phyloP scores from a whole-genome alignment of 2,329 filamentous ascomycete species.

The Lasiodiplodia hormozganensis region DNA sequence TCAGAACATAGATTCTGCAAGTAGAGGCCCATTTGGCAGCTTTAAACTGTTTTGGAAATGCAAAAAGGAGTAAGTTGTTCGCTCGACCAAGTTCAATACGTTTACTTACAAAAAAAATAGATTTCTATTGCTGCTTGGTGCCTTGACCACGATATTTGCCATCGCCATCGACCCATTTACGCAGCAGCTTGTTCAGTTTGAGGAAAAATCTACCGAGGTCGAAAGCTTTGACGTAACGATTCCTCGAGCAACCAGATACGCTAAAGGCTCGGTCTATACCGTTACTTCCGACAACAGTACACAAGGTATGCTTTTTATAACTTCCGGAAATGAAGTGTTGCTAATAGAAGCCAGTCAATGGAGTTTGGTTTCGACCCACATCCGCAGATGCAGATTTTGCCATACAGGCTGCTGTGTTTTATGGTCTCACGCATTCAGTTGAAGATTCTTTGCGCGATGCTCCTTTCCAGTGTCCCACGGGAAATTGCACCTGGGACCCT shows the following conservation, averaged over 20 bases:
- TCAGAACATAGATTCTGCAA: not conserved
- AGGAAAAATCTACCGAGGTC: not conserved
- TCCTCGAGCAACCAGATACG: not conserved
- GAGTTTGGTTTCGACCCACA: too few species aligned
- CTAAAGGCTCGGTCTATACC: not conserved
- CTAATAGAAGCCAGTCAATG: too few species aligned
- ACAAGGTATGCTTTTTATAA: too few species aligned
- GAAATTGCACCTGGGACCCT: constrained; percentile 2
- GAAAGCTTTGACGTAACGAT: too few species aligned
- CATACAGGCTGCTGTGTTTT: not conserved
- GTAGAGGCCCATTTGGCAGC: not conserved
- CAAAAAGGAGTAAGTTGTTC: not conserved
- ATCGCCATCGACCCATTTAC: not conserved
- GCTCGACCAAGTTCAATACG: not conserved
- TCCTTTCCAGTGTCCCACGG: not conserved
- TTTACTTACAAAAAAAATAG: too few species aligned
- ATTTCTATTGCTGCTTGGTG: not conserved
- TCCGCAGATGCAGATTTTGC: not conserved
- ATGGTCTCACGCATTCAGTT: not conserved
- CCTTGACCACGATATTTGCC: not conserved
- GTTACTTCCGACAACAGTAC: not conserved
- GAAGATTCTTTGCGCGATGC: not conserved
- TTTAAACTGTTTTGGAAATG: not conserved
- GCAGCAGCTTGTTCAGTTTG: not conserved
- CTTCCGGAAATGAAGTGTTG: not conserved